A percentile compares a stretch with the other conserved stretches of the same genome.
phyloP scores from a whole-genome alignment of 805 yeast species.

The Candida ortonii region DNA sequence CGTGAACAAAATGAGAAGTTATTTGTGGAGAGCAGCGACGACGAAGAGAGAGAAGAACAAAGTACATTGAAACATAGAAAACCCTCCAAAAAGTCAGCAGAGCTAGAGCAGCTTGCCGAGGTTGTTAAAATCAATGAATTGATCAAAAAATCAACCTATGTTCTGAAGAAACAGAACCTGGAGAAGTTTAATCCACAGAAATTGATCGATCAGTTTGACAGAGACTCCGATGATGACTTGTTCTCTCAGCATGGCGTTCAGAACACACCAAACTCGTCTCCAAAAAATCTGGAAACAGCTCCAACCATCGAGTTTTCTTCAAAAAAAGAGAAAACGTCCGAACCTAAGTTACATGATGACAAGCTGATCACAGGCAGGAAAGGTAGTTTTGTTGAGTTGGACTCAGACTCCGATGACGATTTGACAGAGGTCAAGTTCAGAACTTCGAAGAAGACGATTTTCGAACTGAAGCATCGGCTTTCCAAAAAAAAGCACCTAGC shows the following conservation, averaged over 20 bases:
- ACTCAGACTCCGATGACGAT: slow-evolving; percentile 21
- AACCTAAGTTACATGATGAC: background rate
- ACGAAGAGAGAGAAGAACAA: slow-evolving; percentile 1
- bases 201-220: slow-evolving; percentile 22
- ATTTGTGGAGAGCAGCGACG: slow-evolving; percentile 2
- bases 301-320: slow-evolving; percentile 13
- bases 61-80: slow-evolving; percentile 3
- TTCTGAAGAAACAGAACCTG: slow-evolving; percentile 17
- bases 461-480: slow-evolving; percentile 15
- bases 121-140: slow-evolving; percentile 21
- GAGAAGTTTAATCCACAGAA: slow-evolving; percentile 23
- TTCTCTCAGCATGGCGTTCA: slow-evolving; percentile 14
- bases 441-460: slow-evolving; percentile 15
- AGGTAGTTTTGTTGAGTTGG: slow-evolving; percentile 13
- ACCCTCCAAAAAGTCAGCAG: slow-evolving; percentile 10
- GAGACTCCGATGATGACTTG: slow-evolving; percentile 20
- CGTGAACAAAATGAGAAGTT: slow-evolving; percentile 21
- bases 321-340: slow-evolving; percentile 6
- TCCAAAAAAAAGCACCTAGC: slow-evolving; percentile 10
- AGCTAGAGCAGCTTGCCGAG: slow-evolving; percentile 10
- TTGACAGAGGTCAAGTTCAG: slow-evolving; percentile 10
- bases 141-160: slow-evolving; percentile 15
- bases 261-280: slow-evolving; percentile 23
- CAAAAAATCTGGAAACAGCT: slow-evolving; percentile 10
- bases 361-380: background rate